These are phyloP conservation scores for Sphagnum magellanicum DNA, from an alignment of 228 moss, liverwort and hornwort genomes.

Conservation along the genomic window DNA sequence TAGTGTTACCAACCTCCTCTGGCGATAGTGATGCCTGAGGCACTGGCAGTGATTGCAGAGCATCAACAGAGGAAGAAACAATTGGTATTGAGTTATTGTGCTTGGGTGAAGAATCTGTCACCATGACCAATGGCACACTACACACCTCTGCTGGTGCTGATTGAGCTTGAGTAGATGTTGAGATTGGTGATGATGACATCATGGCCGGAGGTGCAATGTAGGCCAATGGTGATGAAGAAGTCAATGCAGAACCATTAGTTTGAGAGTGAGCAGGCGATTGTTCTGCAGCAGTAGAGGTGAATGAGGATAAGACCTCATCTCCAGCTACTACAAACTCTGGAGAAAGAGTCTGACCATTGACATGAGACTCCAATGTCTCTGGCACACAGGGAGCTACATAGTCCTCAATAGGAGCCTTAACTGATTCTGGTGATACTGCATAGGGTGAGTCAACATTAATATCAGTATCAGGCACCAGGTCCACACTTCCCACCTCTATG, in stretches of 20 bases:
- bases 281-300: not conserved
- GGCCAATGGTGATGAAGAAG: constrained; percentile 19
- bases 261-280: not conserved
- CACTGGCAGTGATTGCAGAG: constrained; percentile 28
- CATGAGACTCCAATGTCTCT: not conserved
- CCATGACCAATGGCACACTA: constrained; percentile 6
- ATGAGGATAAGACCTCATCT: constrained; percentile 1
- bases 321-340: no score
- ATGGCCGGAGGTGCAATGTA: constrained; percentile 41
- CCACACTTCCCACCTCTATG: no score
- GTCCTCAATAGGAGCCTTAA: not conserved
- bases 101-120: constrained; percentile 13
- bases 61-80: constrained; percentile 22
- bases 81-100: constrained; percentile 13
- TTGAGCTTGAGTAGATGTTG: not conserved
- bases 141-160: constrained; percentile 11
- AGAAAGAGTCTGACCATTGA: no score
- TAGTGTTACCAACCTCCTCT: constrained; percentile 30
- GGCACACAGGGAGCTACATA: no score
- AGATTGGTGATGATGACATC: constrained; percentile 28
- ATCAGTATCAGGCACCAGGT: no score
- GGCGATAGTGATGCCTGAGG: constrained; percentile 62
- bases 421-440: not conserved
- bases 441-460: no score
- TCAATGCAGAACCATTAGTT: constrained; percentile 17